These are phyloP conservation scores for Phytophthora rubi DNA, from an alignment of 352 stramenopile genomes.

Conservation along the genomic window DNA sequence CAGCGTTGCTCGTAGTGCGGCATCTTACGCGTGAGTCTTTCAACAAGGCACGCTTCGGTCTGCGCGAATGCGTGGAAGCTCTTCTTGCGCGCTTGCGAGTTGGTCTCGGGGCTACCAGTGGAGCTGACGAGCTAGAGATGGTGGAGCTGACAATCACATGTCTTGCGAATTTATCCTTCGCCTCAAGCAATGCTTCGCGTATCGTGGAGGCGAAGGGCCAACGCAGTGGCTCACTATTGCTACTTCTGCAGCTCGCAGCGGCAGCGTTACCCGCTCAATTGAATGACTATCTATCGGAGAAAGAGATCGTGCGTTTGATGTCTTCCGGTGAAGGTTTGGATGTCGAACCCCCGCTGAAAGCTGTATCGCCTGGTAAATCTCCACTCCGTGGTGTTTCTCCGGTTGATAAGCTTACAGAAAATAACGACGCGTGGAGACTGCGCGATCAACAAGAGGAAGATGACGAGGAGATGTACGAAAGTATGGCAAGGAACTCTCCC, in stretches of 20 bases:
- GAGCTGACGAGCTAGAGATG: constrained; percentile 66
- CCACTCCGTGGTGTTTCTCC: constrained; percentile 6
- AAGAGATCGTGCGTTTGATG: constrained; percentile 27
- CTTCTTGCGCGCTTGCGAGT: constrained; percentile 52
- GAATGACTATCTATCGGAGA: constrained; percentile 58
- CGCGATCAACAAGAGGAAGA: constrained; percentile 17
- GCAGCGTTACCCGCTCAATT: constrained; percentile 42
- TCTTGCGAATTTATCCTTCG: constrained; percentile 75
- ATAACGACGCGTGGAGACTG: not conserved
- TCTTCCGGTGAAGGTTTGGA: not conserved
- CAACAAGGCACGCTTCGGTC: constrained; percentile 78
- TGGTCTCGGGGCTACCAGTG: constrained; percentile 23
- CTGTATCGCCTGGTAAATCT: not conserved
- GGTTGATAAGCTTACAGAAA: not conserved
- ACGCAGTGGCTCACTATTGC: constrained; percentile 34
- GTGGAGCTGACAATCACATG: constrained; percentile 69
- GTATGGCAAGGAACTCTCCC: constrained; percentile 19
- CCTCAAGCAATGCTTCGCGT: constrained; percentile 43
- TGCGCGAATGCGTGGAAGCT: constrained; percentile 59
- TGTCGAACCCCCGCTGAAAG: not conserved
- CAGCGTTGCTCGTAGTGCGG: constrained; percentile 57
- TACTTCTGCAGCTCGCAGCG: constrained; percentile 59
- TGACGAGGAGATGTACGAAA: constrained; percentile 33
- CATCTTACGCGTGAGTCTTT: constrained; percentile 81
- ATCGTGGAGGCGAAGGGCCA: constrained; percentile 46